Conservation (phyloP, 495 filamentous ascomycete species). For the Penicillium alfredii region DNA sequence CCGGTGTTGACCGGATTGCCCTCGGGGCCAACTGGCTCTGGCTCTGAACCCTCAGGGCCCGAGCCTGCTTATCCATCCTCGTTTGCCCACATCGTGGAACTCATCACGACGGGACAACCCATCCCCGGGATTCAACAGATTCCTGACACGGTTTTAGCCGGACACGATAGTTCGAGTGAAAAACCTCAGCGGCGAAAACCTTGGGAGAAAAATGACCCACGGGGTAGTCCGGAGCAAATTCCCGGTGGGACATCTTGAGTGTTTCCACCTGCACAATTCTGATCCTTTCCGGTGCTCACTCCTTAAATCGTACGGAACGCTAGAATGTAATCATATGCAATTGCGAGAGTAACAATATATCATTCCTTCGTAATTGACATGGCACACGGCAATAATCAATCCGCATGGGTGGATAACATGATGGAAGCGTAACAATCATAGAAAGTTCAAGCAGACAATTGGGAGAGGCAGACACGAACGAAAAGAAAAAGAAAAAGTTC, state of each 20-base stretch:
- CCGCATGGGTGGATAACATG: slow-evolving; percentile 3
- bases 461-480: not conserved
- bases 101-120: slow-evolving; percentile 76
- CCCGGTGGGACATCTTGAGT: slow-evolving; percentile 4
- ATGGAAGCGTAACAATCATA: too few species aligned
- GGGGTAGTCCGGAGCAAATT: slow-evolving; percentile 4
- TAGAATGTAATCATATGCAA: too few species aligned
- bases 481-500: slow-evolving; percentile 8
- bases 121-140: slow-evolving; percentile 90
- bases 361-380: slow-evolving; percentile 4
- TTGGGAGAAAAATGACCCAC: slow-evolving; percentile 58
- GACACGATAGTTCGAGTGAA: slow-evolving; percentile 49
- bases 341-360: slow-evolving; percentile 10
- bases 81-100: slow-evolving; percentile 83
- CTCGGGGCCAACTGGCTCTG: slow-evolving; percentile 1
- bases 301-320: too few species aligned
- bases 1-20: slow-evolving; percentile 1
- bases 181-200: slow-evolving; percentile 62
- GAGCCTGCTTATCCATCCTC: slow-evolving; percentile 71
- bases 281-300: too few species aligned
- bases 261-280: too few species aligned
- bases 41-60: slow-evolving; percentile 2
- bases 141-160: slow-evolving; percentile 70
- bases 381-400: not conserved
- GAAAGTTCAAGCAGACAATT: too few species aligned